These are phyloP conservation scores for Lepidium africanum DNA, from an alignment of 345 rosid species.

Conservation along the genomic window DNA sequence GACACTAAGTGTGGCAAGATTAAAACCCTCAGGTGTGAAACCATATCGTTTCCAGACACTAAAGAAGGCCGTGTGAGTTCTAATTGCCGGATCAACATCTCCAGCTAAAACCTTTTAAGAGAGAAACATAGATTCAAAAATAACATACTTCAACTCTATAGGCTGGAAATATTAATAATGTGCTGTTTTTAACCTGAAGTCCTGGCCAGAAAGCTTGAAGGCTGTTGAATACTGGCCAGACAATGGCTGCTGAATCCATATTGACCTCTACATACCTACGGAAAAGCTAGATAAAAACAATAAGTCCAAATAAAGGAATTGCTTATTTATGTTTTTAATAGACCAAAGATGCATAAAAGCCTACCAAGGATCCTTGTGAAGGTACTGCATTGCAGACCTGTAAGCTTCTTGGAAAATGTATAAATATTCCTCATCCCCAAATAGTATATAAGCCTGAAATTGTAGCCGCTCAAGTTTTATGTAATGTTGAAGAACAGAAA, in stretches of 20 bases:
- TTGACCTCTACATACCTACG: slow-evolving; percentile 97
- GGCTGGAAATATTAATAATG: background rate
- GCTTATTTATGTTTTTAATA: slow-evolving; percentile 22
- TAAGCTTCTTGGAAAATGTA: slow-evolving; percentile 95
- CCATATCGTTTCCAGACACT: slow-evolving; percentile 95
- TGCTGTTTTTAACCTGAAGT: slow-evolving; percentile 60
- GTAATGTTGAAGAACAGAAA: background rate
- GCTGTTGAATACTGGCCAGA: slow-evolving; percentile 95
- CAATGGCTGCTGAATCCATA: slow-evolving; percentile 97
- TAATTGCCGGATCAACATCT: slow-evolving; percentile 90
- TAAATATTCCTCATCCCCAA: slow-evolving; percentile 92
- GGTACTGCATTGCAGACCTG: slow-evolving; percentile 80
- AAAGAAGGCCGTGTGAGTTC: slow-evolving; percentile 95
- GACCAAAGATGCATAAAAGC: slow-evolving; percentile 23
- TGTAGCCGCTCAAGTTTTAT: no score
- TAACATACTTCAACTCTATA: background rate
- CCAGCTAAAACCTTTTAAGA: slow-evolving; percentile 84
- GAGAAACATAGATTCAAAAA: slow-evolving; percentile 7
- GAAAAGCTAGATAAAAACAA: slow-evolving; percentile 5
- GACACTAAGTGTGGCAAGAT: slow-evolving; percentile 68
- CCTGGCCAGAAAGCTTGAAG: slow-evolving; percentile 99
- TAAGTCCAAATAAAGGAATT: slow-evolving; percentile 20
- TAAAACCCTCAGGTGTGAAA: slow-evolving; percentile 94
- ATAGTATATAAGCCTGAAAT: slow-evolving; percentile 86
- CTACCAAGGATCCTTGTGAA: slow-evolving; percentile 97